phyloP scores from a whole-genome alignment of 371 early-diverging fungal species.

The Batrachochytrium dendrobatidis region DNA sequence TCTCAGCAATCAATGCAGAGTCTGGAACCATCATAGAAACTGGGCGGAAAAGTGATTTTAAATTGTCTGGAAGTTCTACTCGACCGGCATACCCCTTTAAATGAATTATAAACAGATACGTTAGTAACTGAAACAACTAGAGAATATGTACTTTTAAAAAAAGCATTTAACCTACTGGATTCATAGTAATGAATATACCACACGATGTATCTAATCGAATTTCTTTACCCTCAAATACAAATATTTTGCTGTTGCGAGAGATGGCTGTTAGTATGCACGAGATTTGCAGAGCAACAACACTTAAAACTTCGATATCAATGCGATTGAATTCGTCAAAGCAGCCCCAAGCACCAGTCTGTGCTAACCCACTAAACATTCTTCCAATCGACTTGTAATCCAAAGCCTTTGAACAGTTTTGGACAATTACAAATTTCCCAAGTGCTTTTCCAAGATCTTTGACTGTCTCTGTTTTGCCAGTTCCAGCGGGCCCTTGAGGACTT shows the following conservation, averaged over 20 bases:
- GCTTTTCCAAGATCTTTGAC: constrained; percentile 54
- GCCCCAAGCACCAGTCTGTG: constrained; percentile 54
- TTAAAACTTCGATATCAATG: constrained; percentile 48
- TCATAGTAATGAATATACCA: constrained; percentile 58
- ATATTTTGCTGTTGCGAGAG: constrained; percentile 29
- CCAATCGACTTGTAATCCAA: constrained; percentile 45
- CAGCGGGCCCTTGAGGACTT: constrained; percentile 46
- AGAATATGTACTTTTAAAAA: neutral
- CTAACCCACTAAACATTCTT: constrained; percentile 44
- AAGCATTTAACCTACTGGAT: constrained; percentile 33
- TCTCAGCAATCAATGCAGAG: constrained; percentile 49
- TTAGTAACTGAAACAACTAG: neutral
- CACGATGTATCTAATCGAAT: constrained; percentile 34
- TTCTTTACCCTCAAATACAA: constrained; percentile 50
- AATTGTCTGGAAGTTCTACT: constrained; percentile 49
- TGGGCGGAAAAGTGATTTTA: constrained; percentile 49
- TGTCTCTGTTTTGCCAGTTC: constrained; percentile 62
- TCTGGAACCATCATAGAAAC: constrained; percentile 54
- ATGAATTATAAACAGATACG: neutral
- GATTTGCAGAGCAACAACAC: constrained; percentile 47
- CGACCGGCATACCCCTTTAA: constrained; percentile 55
- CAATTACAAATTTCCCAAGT: constrained; percentile 49
- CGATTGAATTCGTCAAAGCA: constrained; percentile 67
- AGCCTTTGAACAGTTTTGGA: constrained; percentile 52
- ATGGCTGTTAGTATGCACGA: constrained; percentile 41